Conservation (phyloP, 1,139 yeast species). For the Geotrichum macrosporum region DNA sequence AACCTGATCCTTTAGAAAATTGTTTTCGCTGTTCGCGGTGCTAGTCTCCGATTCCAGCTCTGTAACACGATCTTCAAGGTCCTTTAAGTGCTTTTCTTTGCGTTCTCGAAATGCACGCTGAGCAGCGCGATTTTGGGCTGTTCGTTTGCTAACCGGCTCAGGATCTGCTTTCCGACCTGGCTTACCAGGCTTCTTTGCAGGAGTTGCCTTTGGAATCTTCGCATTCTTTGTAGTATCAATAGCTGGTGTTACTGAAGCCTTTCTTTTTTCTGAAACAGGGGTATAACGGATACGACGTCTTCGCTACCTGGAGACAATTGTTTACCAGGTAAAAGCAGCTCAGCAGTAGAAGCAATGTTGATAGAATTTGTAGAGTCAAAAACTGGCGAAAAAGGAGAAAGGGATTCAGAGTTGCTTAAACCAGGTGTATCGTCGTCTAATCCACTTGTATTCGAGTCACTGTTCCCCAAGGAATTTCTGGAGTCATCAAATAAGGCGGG, state of each 20-base stretch:
- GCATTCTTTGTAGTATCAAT: background rate
- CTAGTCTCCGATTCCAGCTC: slow-evolving; percentile 66
- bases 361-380: background rate
- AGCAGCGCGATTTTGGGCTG: slow-evolving; percentile 97
- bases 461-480: too few relatives aligned
- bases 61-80: slow-evolving; percentile 73
- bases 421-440: background rate
- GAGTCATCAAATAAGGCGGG: too few relatives aligned
- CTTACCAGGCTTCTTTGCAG: slow-evolving; percentile 48
- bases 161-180: slow-evolving; percentile 76
- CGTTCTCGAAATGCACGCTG: slow-evolving; percentile 95
- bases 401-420: background rate
- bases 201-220: slow-evolving; percentile 29
- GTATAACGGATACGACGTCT: background rate
- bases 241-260: slow-evolving; percentile 8
- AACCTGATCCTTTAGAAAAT: slow-evolving; percentile 71
- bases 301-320: background rate
- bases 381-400: background rate
- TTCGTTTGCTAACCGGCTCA: slow-evolving; percentile 79
- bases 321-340: background rate
- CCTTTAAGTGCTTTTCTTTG: slow-evolving; percentile 81
- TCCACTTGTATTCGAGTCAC: too few relatives aligned
- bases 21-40: slow-evolving; percentile 62
- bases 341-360: background rate
- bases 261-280: slow-evolving; percentile 13